Base-by-base conservation (phyloP, 768 basidiomycete species). In the Nidularia sp. region DNA sequence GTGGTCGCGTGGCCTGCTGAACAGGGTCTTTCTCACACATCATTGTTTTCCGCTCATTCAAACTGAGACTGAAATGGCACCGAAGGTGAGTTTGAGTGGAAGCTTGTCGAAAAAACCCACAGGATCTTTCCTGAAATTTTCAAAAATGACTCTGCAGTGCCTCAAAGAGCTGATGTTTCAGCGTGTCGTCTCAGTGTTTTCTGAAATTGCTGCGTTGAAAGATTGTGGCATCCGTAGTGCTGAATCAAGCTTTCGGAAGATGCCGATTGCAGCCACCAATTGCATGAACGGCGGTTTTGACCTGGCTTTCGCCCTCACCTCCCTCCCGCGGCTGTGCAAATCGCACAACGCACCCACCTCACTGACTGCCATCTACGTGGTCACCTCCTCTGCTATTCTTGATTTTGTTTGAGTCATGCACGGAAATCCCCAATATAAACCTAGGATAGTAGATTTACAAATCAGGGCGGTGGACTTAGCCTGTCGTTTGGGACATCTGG, bases 391-490 rank as follows among this genome's bases (percentile, higher is more conserved):
- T 31, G 47, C 47, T 33, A 29, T 48, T 48, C 47, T 35, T 48
- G 12, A 12, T 31, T n/a, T 48, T 31, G 8, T 48, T 31, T 25
- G 12, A n/a, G 35, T 33, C 12, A 15, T 41, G 13, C 12, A 10
- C 44, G 25, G 12, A 18, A 12, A 18, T 51, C 39, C 35, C 15
- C 29, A 5, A 8, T 31, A 33, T 10, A 48, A 34, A 31, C 33
- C n/a, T 42, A 41, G 49, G n/a, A 36, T 57, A 50, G 48, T 57
- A 53, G 61, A 64, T 61, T 56, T 66, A 49, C 53, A 60, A 44
- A 59, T 52, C 49, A 59, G 59, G 35, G 65, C 65, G 41, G 63
- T 65, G 29, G 53, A 62, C 48, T 50, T 72, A 25, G 67, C 69
- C 43, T 53, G 51, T 50, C 60, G 62, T 25, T 53, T 70, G 47